Percentiles rank a stretch among this genome's conserved stretches.
phyloP scores from a whole-genome alignment of 306 rosid species.

The Malus sylvestris region DNA sequence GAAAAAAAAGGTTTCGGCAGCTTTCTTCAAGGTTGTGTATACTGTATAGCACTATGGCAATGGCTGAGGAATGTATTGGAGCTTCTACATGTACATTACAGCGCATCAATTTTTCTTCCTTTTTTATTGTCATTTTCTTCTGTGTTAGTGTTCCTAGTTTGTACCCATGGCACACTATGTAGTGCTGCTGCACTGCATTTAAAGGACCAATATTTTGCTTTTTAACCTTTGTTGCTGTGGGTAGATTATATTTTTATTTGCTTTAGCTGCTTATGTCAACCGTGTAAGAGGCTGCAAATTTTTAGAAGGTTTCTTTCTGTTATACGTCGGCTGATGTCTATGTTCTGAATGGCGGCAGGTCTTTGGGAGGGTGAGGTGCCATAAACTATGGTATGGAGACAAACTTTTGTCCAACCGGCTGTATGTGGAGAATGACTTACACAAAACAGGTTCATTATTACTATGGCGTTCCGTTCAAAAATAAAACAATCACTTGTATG shows the following conservation, averaged over 20 bases:
- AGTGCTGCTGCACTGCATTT: not conserved
- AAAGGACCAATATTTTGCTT: not conserved
- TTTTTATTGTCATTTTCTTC: not conserved
- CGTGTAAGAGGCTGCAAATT: not conserved
- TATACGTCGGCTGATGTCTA: too few relatives aligned
- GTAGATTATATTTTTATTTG: too few relatives aligned
- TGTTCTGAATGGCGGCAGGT: too few relatives aligned
- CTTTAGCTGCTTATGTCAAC: not conserved
- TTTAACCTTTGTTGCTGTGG: not conserved
- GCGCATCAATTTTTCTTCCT: constrained; percentile 7
- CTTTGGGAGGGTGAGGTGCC: not conserved
- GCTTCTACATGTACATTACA: constrained; percentile 9
- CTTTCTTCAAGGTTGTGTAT: constrained; percentile 27
- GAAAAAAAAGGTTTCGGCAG: constrained; percentile 9
- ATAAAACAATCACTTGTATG: not conserved
- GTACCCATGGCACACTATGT: not conserved
- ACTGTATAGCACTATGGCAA: constrained; percentile 27
- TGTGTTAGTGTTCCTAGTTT: not conserved
- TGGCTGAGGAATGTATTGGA: constrained; percentile 17
- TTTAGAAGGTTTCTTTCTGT: too few relatives aligned
- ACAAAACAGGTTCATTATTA: too few relatives aligned
- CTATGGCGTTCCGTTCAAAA: not conserved
- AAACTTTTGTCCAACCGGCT: not conserved
- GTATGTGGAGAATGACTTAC: too few relatives aligned
- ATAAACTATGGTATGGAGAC: too few relatives aligned